Conservation (phyloP, 2,329 filamentous ascomycete species). For the Ceratocystis destructans region DNA sequence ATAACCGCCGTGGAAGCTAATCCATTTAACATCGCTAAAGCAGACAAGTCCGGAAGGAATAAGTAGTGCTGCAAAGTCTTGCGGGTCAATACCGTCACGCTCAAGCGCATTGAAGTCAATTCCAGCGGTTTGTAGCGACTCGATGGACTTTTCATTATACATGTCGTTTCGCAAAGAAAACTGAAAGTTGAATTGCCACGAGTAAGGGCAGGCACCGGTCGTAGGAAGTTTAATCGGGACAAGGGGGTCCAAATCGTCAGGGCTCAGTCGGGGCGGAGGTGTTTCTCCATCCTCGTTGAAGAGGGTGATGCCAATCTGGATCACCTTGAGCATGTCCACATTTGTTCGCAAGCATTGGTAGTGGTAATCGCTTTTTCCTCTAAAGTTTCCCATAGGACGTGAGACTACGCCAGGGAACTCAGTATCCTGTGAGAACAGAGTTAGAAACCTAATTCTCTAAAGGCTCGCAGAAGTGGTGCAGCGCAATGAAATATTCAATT, state of each 20-base stretch:
- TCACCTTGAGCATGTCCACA: conserved; percentile 93
- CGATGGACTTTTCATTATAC: conserved; percentile 92
- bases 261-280: conserved; percentile 53
- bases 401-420: conserved; percentile 98
- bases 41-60: conserved; percentile 87
- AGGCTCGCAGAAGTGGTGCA: conserved; percentile 2
- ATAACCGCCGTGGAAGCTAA: conserved; percentile 95
- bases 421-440: conserved; percentile 53
- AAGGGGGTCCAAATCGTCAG: conserved; percentile 30
- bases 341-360: conserved; percentile 97
- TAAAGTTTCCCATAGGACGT: conserved; percentile 85
- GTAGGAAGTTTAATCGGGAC: conserved; percentile 26
- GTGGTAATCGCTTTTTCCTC: conserved; percentile 93
- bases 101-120: conserved; percentile 79
- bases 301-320: conserved; percentile 87
- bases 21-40: conserved; percentile 81
- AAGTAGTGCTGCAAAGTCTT: conserved; percentile 75
- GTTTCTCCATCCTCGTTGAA: conserved; percentile 85
- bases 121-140: conserved; percentile 79
- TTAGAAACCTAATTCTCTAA: not conserved
- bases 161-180: conserved; percentile 92
- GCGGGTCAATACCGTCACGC: conserved; percentile 77
- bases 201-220: conserved; percentile 55
- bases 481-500: no score
- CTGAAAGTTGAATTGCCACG: conserved; percentile 99